Base-by-base conservation (phyloP, 768 basidiomycete genomes). In the Cystofilobasidium ferigula region DNA sequence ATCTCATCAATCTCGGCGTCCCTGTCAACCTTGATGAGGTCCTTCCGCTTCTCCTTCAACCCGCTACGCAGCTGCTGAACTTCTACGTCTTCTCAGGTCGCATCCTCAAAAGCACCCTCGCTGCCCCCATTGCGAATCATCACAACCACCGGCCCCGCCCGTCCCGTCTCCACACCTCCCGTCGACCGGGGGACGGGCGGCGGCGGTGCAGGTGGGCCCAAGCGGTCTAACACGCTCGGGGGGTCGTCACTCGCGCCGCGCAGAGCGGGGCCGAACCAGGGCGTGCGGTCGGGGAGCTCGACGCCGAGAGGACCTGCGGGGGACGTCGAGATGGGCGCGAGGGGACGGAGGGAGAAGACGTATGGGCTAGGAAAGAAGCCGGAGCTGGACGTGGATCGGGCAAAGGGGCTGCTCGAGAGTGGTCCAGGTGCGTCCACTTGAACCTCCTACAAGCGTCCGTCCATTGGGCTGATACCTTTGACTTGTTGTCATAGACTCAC, bases 11-110 rank as follows among this genome's bases (percentile, higher is more conserved):
- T 16, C 83, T 97, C 30, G 93, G 93, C 28, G 86, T 97, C 54
- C 93, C 93, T 4, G 88, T 97, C 61, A 97, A 97, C 73, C 80
- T 97, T 8, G 93, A 97, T 73, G 93, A 97, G 78, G 85, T 94
- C 42, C 40, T 74, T 73, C 32, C 18, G 5, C 42, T 20, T 34
- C 10, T 78, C 88, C 2, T 83, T 81, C 56, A 79, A 81, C 3
- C 54, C 2, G 51, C 86, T 84, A 71, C 78, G 82, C 8, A 3
- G 36, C 22, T 67, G 28, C 32, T 26, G 26, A 51, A 22, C 2
- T 34, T 6, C 14, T 18, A 16, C 4, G 6, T 18, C 51, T 2
- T 48, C 61, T 40, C 54, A 74, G 75, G 73, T 75, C 36, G 73
- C 74, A 34, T 72, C 76, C 0, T 73, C 74, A 47, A 69, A 71